phyloP scores from a whole-genome alignment of 495 filamentous ascomycete species.

The Aspergillus asperescens region DNA sequence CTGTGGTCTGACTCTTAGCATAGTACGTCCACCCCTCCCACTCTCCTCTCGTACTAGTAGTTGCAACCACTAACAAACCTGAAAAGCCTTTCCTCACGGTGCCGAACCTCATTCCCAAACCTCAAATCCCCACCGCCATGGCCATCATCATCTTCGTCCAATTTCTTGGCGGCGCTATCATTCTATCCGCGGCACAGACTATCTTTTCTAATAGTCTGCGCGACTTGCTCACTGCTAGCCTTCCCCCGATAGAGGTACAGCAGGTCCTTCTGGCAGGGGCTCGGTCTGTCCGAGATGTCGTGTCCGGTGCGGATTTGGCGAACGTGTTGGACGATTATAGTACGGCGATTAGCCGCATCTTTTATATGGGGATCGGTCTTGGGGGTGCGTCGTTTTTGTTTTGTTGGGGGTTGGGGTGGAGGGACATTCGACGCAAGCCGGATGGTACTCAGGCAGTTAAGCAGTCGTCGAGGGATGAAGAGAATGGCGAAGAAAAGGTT shows the following conservation, averaged over 20 bases:
- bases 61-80: neutral
- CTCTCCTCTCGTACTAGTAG: neutral
- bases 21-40: neutral
- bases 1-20: constrained; percentile 7
- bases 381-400: neutral
- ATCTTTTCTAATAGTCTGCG: constrained; percentile 1
- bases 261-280: constrained; percentile 7
- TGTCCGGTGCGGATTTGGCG: constrained; percentile 37
- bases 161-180: constrained; percentile 2
- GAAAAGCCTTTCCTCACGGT: constrained; percentile 44
- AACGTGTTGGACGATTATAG: constrained; percentile 55
- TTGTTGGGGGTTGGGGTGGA: constrained; percentile 8
- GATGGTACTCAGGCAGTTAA: no score
- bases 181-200: neutral
- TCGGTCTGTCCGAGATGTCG: constrained; percentile 24
- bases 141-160: constrained; percentile 15
- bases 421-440: constrained; percentile 6
- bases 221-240: constrained; percentile 14
- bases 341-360: constrained; percentile 14
- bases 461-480: no score
- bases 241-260: constrained; percentile 15
- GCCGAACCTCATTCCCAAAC: constrained; percentile 39
- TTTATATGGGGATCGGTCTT: neutral
- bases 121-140: constrained; percentile 39
- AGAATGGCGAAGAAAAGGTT: neutral